Conservation (phyloP, 352 stramenopile genomes). For the Elongisporangium prolatum region DNA sequence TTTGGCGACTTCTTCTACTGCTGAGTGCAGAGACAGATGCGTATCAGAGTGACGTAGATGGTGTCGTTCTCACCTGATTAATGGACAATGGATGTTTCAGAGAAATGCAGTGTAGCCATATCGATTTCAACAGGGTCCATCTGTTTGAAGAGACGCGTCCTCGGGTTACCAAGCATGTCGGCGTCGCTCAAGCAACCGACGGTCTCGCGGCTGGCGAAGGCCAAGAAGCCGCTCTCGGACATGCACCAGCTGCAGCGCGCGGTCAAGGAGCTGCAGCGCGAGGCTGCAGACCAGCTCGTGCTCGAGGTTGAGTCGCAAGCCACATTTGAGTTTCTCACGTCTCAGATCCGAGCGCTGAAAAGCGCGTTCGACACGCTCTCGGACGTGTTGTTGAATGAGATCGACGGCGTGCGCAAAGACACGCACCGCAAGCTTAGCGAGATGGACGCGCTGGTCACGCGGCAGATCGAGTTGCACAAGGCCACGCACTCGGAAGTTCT, state of each 20-base stretch:
- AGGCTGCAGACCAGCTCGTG: constrained; percentile 66
- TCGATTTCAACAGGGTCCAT: background rate
- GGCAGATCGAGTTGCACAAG: constrained; percentile 57
- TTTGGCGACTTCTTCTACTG: constrained; percentile 36
- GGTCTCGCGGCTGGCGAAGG: constrained; percentile 60
- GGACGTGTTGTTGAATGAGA: constrained; percentile 71
- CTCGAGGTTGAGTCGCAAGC: constrained; percentile 78
- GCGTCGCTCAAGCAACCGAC: constrained; percentile 46
- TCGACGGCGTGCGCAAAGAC: constrained; percentile 66
- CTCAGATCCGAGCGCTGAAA: constrained; percentile 69
- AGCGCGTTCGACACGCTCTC: constrained; percentile 75
- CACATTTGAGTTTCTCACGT: constrained; percentile 80
- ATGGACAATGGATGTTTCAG: background rate
- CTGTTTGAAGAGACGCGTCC: background rate
- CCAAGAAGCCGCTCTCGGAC: constrained; percentile 74
- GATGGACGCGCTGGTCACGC: constrained; percentile 50
- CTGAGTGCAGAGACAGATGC: background rate
- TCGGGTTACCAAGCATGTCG: constrained; percentile 22
- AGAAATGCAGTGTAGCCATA: background rate
- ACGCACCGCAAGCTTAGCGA: constrained; percentile 53
- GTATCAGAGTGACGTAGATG: background rate
- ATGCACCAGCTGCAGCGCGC: constrained; percentile 78
- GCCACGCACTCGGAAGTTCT: constrained; percentile 61
- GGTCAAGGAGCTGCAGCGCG: constrained; percentile 71
- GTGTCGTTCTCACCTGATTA: background rate